phyloP scores from a whole-genome alignment of 495 filamentous ascomycete species.

The Viridothelium virens region DNA sequence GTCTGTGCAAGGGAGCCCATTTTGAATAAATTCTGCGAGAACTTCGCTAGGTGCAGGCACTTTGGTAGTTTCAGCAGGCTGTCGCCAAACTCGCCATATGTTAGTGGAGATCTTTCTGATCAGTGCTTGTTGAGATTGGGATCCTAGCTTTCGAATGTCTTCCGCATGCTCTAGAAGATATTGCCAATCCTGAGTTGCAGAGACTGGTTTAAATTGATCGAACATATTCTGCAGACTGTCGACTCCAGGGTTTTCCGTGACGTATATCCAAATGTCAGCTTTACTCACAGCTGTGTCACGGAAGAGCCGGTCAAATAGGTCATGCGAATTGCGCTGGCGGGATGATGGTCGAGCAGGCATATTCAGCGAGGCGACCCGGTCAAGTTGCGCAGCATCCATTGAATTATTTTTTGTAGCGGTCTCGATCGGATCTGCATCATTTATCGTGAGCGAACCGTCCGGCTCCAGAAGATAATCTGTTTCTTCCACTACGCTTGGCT shows the following conservation, averaged over 20 bases:
- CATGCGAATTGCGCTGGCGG: neutral
- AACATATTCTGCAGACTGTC: neutral
- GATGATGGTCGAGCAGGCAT: neutral
- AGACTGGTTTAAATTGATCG: neutral
- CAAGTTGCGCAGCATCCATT: neutral
- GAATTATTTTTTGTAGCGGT: neutral
- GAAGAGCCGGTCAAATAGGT: neutral
- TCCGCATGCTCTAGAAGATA: neutral
- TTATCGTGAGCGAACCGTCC: neutral
- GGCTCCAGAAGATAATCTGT: neutral
- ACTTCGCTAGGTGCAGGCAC: neutral
- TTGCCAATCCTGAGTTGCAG: neutral
- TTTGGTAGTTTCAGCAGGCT: neutral
- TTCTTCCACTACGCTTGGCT: neutral
- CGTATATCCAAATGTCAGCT: slow-evolving; percentile 1
- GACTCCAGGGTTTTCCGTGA: neutral
- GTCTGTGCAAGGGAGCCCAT: neutral
- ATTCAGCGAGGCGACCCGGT: neutral
- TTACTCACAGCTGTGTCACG: too few relatives aligned
- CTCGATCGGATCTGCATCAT: neutral
- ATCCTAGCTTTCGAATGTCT: neutral
- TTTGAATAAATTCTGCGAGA: neutral
- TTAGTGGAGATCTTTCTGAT: neutral
- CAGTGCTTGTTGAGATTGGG: neutral
- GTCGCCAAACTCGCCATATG: neutral